Evolutionary conservation across 140 eudicot genomes (phyloP), one percentile per base, ranked within the genome.

Genomic region (Bidens hawaiensis): DNA sequence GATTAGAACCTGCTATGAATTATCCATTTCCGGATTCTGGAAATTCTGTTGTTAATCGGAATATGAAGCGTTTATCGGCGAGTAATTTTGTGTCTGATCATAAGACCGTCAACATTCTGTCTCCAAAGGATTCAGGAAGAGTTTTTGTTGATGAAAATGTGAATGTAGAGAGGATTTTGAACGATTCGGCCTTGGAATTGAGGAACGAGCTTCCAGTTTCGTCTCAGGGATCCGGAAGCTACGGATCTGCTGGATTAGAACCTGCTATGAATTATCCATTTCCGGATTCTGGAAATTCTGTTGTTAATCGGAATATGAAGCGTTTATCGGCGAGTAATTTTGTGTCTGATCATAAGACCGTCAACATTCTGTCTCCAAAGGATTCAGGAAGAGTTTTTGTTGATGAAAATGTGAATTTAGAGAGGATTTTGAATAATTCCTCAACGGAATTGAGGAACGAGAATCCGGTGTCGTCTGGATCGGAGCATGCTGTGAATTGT

Each of bases 141-240:
- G 67, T 4, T 24, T 60, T 1, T 21, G 33, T 24, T 14, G 69
- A 70, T 22, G 81, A 76, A 22, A 40, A 50, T 17, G 57, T 26
- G 27, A 75, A 31, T 16, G 70, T 46, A 18, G 72, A 8, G 23
- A 74, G 62, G 48, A 56, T 22, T 22, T 70, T 62, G 51, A 69
- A 76, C 46, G 75, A 75, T 57, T 59, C 55, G 0, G 75, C 79
- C 12, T 79, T 83, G 62, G 83, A 76, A 62, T 45, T 60, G 60
- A 33, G 65, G n/a, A 22, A 50, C 3, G 58, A 53, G 42, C 61
- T 56, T 46, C 72, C 68, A n/a, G 81, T 31, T 25, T 77, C 88
- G 60, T 85, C 95, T 30, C 87, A 75, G 73, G 94, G 81, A 14
- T 87, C 96, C 0, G 94, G 79, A 17, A 70, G 73, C 72, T 69